Base-by-base conservation (phyloP, 768 basidiomycete species). In the Russula compacta region DNA sequence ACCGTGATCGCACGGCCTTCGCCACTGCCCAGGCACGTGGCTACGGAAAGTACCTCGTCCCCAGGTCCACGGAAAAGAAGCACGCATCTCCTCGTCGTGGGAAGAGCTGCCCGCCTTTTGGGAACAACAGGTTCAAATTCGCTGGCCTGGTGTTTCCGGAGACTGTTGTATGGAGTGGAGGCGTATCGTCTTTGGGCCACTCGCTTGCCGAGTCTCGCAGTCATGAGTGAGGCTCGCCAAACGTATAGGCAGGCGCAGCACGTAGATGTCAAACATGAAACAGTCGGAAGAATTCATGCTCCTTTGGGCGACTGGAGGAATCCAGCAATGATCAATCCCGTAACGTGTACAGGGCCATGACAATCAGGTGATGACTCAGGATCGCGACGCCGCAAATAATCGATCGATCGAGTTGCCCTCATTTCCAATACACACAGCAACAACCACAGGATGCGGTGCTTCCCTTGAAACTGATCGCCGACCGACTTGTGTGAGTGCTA, bases 401-500 rank as follows among this genome's bases (percentile, higher is more conserved):
- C 36, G 36, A 38, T 12, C 3, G 7, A 49, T 29, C 11, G 5
- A 5, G 51, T 39, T 47, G 19, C 17, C 38, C 1, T 35, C 50
- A 58, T 58, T 56, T 0, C 46, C 43, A 55, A 57, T 40, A n/a
- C 29, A 21, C 33, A 29, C 29, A 21, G 21, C 32, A 33, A 50
- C 33, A 2, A 9, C n/a, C 7, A 21, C 36, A 19, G 10, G 21
- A 51, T 19, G 21, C 39, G 15, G 29, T 43, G 53, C 53, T 14
- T 46, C 11, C 44, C 44, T 46, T 50, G 47, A 57, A 39, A 57
- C 47, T 29, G 56, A 57, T 57, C 15, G n/a, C 47, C 56, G 46
- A n/a, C 11, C 2, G n/a, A 17, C 17, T 42, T 35, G 10, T n/a
- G 2, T 11, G 24, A 29, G 3, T 29, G 24, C 24, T 29, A 29